Conservation (phyloP, 148 eudicot species). For the Vaccinium macrocarpon region DNA sequence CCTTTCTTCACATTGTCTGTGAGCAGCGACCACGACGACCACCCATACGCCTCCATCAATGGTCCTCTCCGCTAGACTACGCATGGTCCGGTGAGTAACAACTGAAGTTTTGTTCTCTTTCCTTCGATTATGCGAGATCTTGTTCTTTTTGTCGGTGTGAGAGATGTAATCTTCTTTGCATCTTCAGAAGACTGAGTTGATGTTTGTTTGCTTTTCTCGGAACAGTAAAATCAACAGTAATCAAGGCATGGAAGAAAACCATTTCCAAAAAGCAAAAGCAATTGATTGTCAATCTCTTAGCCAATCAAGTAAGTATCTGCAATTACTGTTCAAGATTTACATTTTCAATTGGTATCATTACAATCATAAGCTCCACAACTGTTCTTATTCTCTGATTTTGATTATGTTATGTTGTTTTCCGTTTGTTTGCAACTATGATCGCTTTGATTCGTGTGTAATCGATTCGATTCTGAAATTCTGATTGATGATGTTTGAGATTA, state of each 20-base stretch:
- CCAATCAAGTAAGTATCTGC: not conserved
- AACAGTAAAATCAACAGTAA: not conserved
- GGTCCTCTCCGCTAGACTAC: too few species aligned
- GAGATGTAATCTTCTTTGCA: too few species aligned
- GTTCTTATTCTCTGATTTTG: not conserved
- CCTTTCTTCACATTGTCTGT: too few species aligned
- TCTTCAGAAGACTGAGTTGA: too few species aligned
- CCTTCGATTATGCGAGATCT: too few species aligned
- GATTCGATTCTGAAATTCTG: not conserved
- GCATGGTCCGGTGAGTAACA: too few species aligned
- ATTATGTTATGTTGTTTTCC: not conserved
- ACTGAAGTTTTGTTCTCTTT: too few species aligned
- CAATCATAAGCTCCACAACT: not conserved
- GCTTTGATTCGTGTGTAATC: not conserved
- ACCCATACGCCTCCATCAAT: too few species aligned
- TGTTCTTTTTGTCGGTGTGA: too few species aligned
- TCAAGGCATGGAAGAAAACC: not conserved
- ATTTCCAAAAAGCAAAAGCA: not conserved
- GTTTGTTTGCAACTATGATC: not conserved
- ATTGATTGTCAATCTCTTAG: not conserved
- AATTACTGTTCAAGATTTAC: not conserved
- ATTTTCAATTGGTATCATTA: not conserved
- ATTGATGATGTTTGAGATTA: not conserved
- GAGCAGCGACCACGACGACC: too few species aligned
- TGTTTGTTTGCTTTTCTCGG: too few species aligned